Evolutionary conservation across 345 rosid genomes (phyloP), one percentile per base, ranked within the genome.

Genomic region (Lumnitzera racemosa): DNA sequence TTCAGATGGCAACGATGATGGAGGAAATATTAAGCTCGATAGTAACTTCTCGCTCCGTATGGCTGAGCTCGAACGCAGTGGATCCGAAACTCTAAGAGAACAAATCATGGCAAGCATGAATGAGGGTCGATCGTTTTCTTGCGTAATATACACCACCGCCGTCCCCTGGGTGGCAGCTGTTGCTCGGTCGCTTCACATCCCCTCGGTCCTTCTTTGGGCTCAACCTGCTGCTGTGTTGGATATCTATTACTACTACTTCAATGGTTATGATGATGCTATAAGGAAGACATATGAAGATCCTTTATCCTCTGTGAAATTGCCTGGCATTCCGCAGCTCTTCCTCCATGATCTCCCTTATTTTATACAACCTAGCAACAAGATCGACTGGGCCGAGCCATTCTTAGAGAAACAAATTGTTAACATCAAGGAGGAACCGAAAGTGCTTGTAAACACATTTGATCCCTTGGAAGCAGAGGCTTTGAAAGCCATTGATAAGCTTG

Each of bases 151-250:
- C 81, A 68, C 81, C 3, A 3, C 81, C 0, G 72, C 80, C 4
- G 70, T 84, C 11, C 80, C 78, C 0, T 87, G 86, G 85, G 88
- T 57, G 0, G 69, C 62, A 0, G 73, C 54, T 23, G 81, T 74
- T 62, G 86, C 90, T 55, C 78, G 78, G 63, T 72, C 46, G 13
- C 58, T 72, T 36, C 43, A 66, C 47, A 67, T 82, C n/a, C 85
- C 84, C 0, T 25, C 74, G 0, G 65, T 73, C 0, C 62, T 79
- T 2, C 79, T 84, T 12, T 87, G 90, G 86, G 71, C 63, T 15
- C 90, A 87, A 14, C 79, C 90, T 0, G 86, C 95, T 0, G 70
- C 78, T 1, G 83, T 82, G 4, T 66, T 87, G 0, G 79, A 67
- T 57, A 62, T 82, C 53, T 84, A 82, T 56, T 71, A 82, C 61